These are phyloP conservation scores for Suillus subalutaceus DNA, from an alignment of 768 basidiomycete species.

Conservation along the genomic window DNA sequence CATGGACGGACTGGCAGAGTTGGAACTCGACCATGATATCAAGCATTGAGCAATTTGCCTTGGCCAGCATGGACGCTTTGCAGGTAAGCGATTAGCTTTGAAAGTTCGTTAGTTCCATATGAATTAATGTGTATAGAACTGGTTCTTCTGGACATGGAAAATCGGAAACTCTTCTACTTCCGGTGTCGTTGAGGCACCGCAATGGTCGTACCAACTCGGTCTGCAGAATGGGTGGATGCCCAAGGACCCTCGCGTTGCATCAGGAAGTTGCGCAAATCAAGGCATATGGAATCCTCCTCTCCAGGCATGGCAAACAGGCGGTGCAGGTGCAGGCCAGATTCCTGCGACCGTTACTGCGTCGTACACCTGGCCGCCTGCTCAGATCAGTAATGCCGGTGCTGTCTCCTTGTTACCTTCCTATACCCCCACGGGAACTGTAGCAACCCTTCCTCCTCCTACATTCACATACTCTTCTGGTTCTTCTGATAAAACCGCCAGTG, in stretches of 20 bases:
- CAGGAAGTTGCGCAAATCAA: constrained; percentile 70
- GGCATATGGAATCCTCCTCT: constrained; percentile 62
- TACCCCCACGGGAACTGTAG: constrained; percentile 66
- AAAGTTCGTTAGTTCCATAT: not conserved
- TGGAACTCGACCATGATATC: constrained; percentile 66
- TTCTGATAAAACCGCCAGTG: constrained; percentile 43
- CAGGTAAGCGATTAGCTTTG: constrained; percentile 50
- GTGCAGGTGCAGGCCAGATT: constrained; percentile 70
- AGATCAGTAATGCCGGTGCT: constrained; percentile 58
- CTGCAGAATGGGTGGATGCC: constrained; percentile 94
- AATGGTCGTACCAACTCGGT: constrained; percentile 95
- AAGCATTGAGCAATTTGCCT: constrained; percentile 68
- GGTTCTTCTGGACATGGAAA: constrained; percentile 99
- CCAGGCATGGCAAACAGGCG: constrained; percentile 74
- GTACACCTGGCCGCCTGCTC: constrained; percentile 74
- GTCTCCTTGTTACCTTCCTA: constrained; percentile 64
- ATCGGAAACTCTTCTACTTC: constrained; percentile 79
- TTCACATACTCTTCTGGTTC: constrained; percentile 51
- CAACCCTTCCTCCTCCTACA: constrained; percentile 68
- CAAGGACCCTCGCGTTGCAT: constrained; percentile 75
- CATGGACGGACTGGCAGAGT: constrained; percentile 74
- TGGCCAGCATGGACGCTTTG: constrained; percentile 91
- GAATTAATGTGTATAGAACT: constrained; percentile 56
- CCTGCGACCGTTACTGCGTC: constrained; percentile 50
- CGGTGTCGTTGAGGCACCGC: constrained; percentile 75